A percentile compares a stretch with the other conserved stretches of the same genome.
phyloP scores from a whole-genome alignment of 1,139 yeast species.

The Candida mesenterica region DNA sequence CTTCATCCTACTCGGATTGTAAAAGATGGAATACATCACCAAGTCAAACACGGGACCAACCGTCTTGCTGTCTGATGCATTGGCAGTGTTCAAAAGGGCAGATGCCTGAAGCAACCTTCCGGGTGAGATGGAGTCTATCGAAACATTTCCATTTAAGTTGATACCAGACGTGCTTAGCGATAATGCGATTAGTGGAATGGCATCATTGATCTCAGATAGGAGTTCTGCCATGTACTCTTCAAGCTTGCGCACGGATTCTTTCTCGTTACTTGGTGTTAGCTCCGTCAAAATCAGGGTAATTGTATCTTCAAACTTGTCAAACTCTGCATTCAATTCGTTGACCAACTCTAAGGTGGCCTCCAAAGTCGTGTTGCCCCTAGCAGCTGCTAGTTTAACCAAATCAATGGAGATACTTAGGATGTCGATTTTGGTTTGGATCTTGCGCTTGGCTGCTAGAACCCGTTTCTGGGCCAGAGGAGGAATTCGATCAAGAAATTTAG shows the following conservation, averaged over 20 bases:
- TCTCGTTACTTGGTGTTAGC: constrained; percentile 29
- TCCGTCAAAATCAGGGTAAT: constrained; percentile 33
- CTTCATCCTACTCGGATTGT: constrained; percentile 52
- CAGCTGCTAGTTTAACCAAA: constrained; percentile 63
- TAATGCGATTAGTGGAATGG: constrained; percentile 67
- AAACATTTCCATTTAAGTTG: constrained; percentile 48
- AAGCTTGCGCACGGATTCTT: constrained; percentile 46
- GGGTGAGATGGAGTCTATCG: constrained; percentile 57
- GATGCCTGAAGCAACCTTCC: constrained; percentile 69
- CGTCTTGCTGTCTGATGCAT: neutral
- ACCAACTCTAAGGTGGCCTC: constrained; percentile 58
- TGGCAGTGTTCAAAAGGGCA: constrained; percentile 39
- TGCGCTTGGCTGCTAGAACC: constrained; percentile 41
- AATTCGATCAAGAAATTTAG: constrained; percentile 56
- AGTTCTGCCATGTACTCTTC: constrained; percentile 51
- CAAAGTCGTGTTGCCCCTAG: constrained; percentile 68
- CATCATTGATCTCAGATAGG: constrained; percentile 57
- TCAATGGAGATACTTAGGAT: constrained; percentile 71
- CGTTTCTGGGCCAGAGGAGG: constrained; percentile 56
- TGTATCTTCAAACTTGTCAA: constrained; percentile 56
- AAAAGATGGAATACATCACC: constrained; percentile 63
- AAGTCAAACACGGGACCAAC: constrained; percentile 66
- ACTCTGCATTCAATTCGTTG: constrained; percentile 55
- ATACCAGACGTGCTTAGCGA: constrained; percentile 73
- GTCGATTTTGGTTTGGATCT: constrained; percentile 58